Base-by-base conservation (phyloP, 441 rosid genomes). In the Mallotus japonicus region DNA sequence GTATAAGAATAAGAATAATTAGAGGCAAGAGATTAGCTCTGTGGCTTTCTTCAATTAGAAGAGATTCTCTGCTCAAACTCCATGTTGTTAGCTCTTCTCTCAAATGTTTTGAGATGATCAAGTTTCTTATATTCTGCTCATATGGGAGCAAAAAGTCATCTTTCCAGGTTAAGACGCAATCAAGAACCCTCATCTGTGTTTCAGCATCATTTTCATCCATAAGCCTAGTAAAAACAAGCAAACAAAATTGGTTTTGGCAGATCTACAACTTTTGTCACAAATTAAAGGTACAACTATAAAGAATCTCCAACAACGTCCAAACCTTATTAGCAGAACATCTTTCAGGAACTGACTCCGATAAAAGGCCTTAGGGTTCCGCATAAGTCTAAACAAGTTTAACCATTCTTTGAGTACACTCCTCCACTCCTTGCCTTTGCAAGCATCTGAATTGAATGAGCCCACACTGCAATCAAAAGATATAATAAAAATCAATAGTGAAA, bases 61-160 rank as follows among this genome's bases (percentile, higher is more conserved):
- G 51, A 11, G 89, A 86, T 74, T 90, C 95, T 80, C 78, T 77
- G 59, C 93, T 87, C 81, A 92, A 81, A 87, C 89, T 89, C 98
- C 98, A 96, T 47, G 90, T 96, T 32, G 97, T 85, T 68, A 96
- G 80, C 82, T 91, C 98, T 82, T 93, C 98, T 78, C 97, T 85
- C 81, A 96, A 65, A 78, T 74, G 77, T 78, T 89, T 85, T 57
- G 97, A 81, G 81, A 79, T 80, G 76, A 93, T 92, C 85, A 96
- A 85, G 77, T 91, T 96, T 82, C 87, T 89, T 69, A 96, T 80
- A 84, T 87, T 91, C 73, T 85, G 90, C 54, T 89, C 84, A 84
- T 96, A 89, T 28, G 93, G 93, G 62, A 90, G 82, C 78, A 96
- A 81, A 78, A 81, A 89, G 60, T 85, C 89, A 74, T 92, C 93